Evolutionary conservation across 352 stramenopile genomes (phyloP), one percentile per base, ranked within the genome.

Genomic region (Phytophthora fragariaefolia): DNA sequence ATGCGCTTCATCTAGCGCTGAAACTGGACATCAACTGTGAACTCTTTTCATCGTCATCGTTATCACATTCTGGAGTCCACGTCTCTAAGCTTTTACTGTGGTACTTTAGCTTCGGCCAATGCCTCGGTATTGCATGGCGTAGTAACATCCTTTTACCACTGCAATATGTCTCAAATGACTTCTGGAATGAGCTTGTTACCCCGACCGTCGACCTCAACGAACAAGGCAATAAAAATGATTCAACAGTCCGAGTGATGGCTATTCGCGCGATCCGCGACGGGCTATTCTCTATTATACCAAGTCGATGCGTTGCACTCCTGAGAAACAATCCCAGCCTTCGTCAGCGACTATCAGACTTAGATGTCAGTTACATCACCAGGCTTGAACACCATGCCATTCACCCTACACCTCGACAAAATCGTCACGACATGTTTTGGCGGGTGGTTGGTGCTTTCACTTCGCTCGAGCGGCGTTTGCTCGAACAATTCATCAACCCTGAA

Each of bases 101-200:
- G 74, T 90, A 79, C 45, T 89, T 81, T 32, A 68, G 74, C 13
- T 60, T 92, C 8, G 86, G 84, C 0, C 79, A 87, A 50, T 12
- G 90, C 13, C 57, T 93, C 7, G 84, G 84, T 6, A 84, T 93
- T 18, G 74, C 80, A 1, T 95, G 86, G 86, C 69, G 84, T 3
- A 72, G 76, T 6, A 63, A 70, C 6, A 48, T 80, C 6, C 22
- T 84, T 4, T 34, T 91, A 0, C 83, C 86, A 1, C 71, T 93
- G 17, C 66, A 86, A 51, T 90, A 80, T 34, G 0, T 91, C n/a
- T 79, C 75, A 0, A 43, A 20, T 0, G 26, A 43, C 4, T 87
- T 91, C 18, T 93, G 82, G 82, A 15, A 58, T 3, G 64, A 83
- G 8, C 43, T 87, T 23, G 54, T 74, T 18, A 43, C 60, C 36